Base-by-base conservation (phyloP, 805 yeast species). In the Teunomyces tritomae region DNA sequence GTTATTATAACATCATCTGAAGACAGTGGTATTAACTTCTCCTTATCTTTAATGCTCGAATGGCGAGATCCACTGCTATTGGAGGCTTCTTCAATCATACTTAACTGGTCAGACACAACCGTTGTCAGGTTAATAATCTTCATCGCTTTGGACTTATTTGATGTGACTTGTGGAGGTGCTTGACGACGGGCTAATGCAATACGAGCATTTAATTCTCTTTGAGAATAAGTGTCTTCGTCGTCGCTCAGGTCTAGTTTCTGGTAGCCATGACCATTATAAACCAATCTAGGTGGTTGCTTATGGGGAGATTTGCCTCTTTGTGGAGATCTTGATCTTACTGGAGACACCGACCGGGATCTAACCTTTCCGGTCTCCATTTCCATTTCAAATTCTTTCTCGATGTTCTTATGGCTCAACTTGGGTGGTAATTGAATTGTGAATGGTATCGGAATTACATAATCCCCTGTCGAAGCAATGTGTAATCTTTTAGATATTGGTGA, bases 51-150 rank as follows among this genome's bases (percentile, higher is more conserved):
- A 4, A 64, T 43, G 43, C 74, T 71, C 5, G 72, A 52, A 6
- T 49, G 45, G 49, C 76, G 59, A 4, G 74, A 68, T 2, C 54
- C 61, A 27, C 48, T 55, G 28, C 56, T 56, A 33, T 48, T 44
- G 2, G 74, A 65, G 28, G 58, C 65, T 47, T 73, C 78, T 52
- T 73, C 76, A 14, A 73, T 73, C 36, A 72, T 64, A 52, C 78
- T 73, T 44, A 73, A 62, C 39, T 65, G 74, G 51, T 72, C 76
- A 1, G 65, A 60, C 44, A 61, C 45, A 1, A 52, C 28, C 14
- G 55, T 55, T 8, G 59, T 50, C 36, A 54, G 58, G 8, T 41
- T 28, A 1, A 53, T 57, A 7, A 58, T 50, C 43, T 59, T 65
- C 44, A 59, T 61, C 8, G 65, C 55, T 43, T 64, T 67, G 14